Evolutionary conservation across 345 rosid species (phyloP), one percentile per base, ranked within the genome.

Genomic region (Anacardium occidentale): DNA sequence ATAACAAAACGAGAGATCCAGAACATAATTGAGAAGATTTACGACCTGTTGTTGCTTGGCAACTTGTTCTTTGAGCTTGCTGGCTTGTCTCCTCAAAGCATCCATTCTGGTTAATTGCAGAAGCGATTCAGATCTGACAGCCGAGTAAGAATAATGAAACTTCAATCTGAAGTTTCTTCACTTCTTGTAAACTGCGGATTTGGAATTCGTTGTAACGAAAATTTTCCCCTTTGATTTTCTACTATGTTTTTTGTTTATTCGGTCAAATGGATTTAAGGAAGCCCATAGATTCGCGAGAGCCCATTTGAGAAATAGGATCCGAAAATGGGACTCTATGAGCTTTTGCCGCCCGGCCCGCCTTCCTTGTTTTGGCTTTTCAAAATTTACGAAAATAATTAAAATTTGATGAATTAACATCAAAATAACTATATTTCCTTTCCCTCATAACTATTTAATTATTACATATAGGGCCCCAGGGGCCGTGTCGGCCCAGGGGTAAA

Each of bases 31-130:
- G 54, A 64, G 51, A 73, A 57, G 50, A 7, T 51, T 44, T 32
- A 56, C 72, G 69, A 87, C 91, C 80, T 85, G 87, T 59, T 94
- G 98, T 58, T 94, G 98, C 83, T 94, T 94, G 21, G 98, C 96
- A 48, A 94, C 97, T 86, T 94, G 98, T 54, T 94, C 98, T 68
- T 92, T 83, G 79, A 94, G 79, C 88, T 90, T 91, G 86, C 89
- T 84, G 74, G 98, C 98, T 83, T 94, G 98, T 73, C 87, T 91
- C 82, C 97, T 86, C 72, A 94, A 81, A 7, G 94, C 90, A 76
- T 94, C 98, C 98, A 94, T 94, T 60, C 32, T 52, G 51, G 55
- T 71, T 53, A 29, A 57, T 51, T 1, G 25, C 22, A 25, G 52
- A 69, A 24, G 18, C 22, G 55, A 34, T 21, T 68, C 72, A 55